A percentile compares a stretch with the other conserved stretches of the same genome.
phyloP scores from a whole-genome alignment of 768 basidiomycete species.

The Butyriboletus loyo region DNA sequence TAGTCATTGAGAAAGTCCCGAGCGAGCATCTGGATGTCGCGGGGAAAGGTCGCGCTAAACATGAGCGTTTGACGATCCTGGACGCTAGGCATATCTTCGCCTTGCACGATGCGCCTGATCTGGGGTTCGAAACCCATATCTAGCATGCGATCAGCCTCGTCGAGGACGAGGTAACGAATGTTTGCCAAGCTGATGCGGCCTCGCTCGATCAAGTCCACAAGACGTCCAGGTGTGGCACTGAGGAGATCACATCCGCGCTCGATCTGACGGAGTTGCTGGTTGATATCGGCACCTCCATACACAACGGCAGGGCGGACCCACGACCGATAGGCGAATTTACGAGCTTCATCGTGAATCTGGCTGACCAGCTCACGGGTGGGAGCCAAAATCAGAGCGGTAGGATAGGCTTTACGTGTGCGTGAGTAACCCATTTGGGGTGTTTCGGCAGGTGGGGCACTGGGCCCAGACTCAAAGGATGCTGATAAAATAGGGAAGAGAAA shows the following conservation, averaged over 20 bases:
- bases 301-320: conserved; percentile 99
- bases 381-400: conserved; percentile 95
- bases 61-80: conserved; percentile 95
- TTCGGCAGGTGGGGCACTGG: conserved; percentile 63
- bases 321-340: conserved; percentile 98
- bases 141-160: conserved; percentile 99
- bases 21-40: conserved; percentile 96
- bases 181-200: conserved; percentile 95
- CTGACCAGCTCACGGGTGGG: conserved; percentile 98
- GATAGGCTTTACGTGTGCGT: conserved; percentile 85
- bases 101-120: conserved; percentile 96
- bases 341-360: conserved; percentile 98
- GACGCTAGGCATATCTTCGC: conserved; percentile 97
- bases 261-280: conserved; percentile 86
- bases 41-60: conserved; percentile 99
- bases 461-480: conserved; percentile 83
- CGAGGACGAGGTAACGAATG: conserved; percentile 96
- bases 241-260: conserved; percentile 97
- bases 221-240: conserved; percentile 95
- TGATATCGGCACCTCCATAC: conserved; percentile 98
- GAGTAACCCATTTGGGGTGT: conserved; percentile 48
- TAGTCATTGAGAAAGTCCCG: conserved; percentile 98
- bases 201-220: conserved; percentile 97
- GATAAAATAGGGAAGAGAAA: conserved; percentile 99
- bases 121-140: conserved; percentile 99